Conservation (phyloP, 2,329 filamentous ascomycete genomes). For the Colletotrichum australisinense region DNA sequence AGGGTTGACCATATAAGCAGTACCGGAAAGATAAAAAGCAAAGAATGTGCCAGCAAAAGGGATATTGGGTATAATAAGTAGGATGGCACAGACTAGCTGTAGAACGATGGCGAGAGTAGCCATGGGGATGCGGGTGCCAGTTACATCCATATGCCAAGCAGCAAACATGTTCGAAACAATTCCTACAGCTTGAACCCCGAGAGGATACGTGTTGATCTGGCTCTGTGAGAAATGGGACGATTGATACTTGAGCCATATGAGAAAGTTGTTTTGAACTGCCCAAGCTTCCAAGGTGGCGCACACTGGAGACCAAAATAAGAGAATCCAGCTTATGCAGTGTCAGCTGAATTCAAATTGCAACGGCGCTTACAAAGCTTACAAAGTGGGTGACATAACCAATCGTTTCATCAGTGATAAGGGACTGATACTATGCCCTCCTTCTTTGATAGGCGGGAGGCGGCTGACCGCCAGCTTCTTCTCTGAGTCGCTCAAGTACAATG, state of each 20-base stretch:
- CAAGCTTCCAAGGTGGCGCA: slow-evolving; percentile 50
- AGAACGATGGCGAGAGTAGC: slow-evolving; percentile 44
- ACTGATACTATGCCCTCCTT: slow-evolving; percentile 40
- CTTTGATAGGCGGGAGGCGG: slow-evolving; percentile 42
- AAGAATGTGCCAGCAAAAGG: slow-evolving; percentile 41
- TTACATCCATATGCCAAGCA: slow-evolving; percentile 50
- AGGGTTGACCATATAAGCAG: slow-evolving; percentile 52
- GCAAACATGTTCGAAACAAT: slow-evolving; percentile 45
- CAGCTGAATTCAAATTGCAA: not conserved
- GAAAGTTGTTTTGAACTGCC: slow-evolving; percentile 40
- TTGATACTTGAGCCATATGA: slow-evolving; percentile 44
- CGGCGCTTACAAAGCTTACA: slow-evolving; percentile 29
- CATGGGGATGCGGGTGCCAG: slow-evolving; percentile 46
- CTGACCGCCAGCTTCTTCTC: slow-evolving; percentile 53
- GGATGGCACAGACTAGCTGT: slow-evolving; percentile 46
- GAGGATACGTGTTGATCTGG: slow-evolving; percentile 50
- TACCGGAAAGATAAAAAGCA: slow-evolving; percentile 49
- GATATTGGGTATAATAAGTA: slow-evolving; percentile 46
- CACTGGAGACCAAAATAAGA: slow-evolving; percentile 48
- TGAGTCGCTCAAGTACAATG: slow-evolving; percentile 42
- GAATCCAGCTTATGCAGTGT: slow-evolving; percentile 38
- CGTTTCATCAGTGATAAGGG: slow-evolving; percentile 39
- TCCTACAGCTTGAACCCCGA: slow-evolving; percentile 50
- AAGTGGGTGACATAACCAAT: slow-evolving; percentile 33
- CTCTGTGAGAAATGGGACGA: slow-evolving; percentile 40